phyloP scores from a whole-genome alignment of 2,329 filamentous ascomycete genomes.

The Tolypocladium ovalisporum region DNA sequence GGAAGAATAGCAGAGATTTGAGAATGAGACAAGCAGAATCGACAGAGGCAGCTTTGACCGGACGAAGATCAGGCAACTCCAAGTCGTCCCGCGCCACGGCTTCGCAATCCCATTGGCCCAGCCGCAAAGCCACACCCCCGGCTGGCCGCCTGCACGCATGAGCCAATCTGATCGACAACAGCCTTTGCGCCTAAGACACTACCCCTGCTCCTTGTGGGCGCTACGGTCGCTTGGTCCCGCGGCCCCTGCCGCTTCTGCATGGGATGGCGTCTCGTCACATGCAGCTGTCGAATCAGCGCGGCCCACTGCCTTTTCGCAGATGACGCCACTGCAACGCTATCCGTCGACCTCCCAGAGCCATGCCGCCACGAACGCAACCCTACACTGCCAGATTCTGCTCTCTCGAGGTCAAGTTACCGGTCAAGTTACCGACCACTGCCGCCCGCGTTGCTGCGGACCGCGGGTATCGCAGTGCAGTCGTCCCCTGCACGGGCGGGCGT shows the following conservation, averaged over 20 bases:
- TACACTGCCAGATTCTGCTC: neutral
- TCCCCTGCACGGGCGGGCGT: neutral
- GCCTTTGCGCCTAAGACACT: constrained; percentile 11
- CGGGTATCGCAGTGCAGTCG: neutral
- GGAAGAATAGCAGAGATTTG: no score
- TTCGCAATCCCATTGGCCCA: constrained; percentile 4
- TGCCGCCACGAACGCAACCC: constrained; percentile 4
- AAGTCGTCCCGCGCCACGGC: neutral
- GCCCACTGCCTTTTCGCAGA: neutral
- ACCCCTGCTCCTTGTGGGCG: constrained; percentile 18
- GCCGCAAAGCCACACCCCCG: constrained; percentile 5
- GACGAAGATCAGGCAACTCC: neutral
- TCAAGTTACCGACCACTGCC: neutral
- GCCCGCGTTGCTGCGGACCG: neutral
- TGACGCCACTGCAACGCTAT: neutral
- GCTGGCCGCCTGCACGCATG: constrained; percentile 17
- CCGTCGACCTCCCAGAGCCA: no score
- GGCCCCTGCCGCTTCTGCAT: constrained; percentile 34
- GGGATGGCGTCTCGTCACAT: constrained; percentile 33
- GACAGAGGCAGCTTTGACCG: neutral
- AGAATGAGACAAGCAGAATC: neutral
- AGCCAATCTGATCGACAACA: constrained; percentile 29
- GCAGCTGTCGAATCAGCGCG: constrained; percentile 7
- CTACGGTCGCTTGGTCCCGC: constrained; percentile 35
- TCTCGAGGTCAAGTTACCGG: neutral